These are phyloP conservation scores for Afroboletus lepidellus DNA, from an alignment of 1,284 basidiomycete genomes.

Conservation along the genomic window DNA sequence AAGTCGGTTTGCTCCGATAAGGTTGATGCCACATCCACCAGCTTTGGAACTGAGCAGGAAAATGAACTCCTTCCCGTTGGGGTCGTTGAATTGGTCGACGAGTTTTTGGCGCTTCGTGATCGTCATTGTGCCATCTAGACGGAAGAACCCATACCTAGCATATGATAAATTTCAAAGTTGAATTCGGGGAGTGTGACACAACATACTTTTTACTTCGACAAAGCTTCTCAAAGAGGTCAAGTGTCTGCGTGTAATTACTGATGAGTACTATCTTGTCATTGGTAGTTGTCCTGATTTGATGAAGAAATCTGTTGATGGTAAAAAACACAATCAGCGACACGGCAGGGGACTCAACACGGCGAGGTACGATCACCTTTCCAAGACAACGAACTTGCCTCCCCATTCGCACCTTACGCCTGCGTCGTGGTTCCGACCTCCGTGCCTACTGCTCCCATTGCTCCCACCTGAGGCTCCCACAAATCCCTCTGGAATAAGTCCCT, in stretches of 20 bases:
- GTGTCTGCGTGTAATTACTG: conserved; percentile 97
- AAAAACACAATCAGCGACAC: not conserved
- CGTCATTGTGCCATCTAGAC: conserved; percentile 92
- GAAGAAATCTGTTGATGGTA: conserved; percentile 69
- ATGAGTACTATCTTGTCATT: conserved; percentile 99
- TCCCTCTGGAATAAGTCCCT: conserved; percentile 81
- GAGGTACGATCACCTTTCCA: conserved; percentile 69
- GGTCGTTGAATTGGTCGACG: conserved; percentile 97
- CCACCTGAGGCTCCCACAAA: conserved; percentile 60
- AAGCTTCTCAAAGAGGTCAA: conserved; percentile 91
- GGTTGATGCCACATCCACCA: conserved; percentile 97
- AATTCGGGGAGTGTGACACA: not conserved
- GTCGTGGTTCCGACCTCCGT: conserved; percentile 48
- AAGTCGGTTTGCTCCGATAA: conserved; percentile 95
- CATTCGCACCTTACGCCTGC: conserved; percentile 66
- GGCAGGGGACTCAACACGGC: not conserved
- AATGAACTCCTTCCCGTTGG: conserved; percentile 91
- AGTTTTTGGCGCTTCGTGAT: conserved; percentile 96
- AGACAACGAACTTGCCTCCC: conserved; percentile 91
- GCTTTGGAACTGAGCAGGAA: conserved; percentile 97
- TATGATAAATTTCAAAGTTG: conserved; percentile 1
- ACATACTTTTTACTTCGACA: conserved; percentile 79
- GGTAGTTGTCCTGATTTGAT: conserved; percentile 77
- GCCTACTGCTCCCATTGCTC: conserved; percentile 24
- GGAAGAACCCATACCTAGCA: conserved; percentile 87